Conservation (phyloP, 768 basidiomycete species). For the Tricholoma furcatifolium region DNA sequence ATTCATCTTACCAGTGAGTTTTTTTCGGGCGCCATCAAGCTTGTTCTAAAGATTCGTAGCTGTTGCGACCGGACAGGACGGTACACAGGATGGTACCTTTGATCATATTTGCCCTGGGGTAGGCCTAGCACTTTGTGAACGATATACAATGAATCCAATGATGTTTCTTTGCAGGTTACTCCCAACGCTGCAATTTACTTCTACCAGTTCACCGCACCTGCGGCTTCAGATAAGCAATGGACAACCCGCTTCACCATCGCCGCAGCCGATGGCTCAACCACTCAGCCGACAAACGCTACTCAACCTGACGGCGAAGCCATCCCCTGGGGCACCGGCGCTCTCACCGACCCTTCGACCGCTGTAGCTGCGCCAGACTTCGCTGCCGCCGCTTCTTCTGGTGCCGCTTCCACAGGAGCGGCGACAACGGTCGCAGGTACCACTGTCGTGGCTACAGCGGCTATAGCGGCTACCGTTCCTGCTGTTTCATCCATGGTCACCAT, state of each 20-base stretch:
- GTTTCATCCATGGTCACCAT: constrained; percentile 2
- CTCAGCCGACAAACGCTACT: constrained; percentile 46
- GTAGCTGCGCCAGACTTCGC: constrained; percentile 30
- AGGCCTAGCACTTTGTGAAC: constrained; percentile 17
- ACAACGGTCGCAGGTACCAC: not conserved
- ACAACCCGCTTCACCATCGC: constrained; percentile 79
- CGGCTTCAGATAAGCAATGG: constrained; percentile 49
- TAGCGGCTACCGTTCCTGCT: not conserved
- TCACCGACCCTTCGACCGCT: constrained; percentile 44
- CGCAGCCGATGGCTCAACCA: constrained; percentile 40
- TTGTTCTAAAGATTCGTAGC: constrained; percentile 37
- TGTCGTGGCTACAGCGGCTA: not conserved
- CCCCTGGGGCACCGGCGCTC: constrained; percentile 65
- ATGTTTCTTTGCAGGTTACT: constrained; percentile 44
- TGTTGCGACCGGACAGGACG: constrained; percentile 60
- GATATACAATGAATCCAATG: not conserved
- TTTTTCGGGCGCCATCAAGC: not conserved
- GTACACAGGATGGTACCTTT: constrained; percentile 51
- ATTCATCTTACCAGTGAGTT: constrained; percentile 60
- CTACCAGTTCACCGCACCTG: constrained; percentile 66
- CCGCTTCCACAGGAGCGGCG: constrained; percentile 2
- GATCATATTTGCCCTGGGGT: constrained; percentile 69
- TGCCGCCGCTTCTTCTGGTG: not conserved
- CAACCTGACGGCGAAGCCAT: constrained; percentile 56
- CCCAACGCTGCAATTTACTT: constrained; percentile 74